Base-by-base conservation (phyloP, 352 stramenopile species). In the Blastocystis sp. region DNA sequence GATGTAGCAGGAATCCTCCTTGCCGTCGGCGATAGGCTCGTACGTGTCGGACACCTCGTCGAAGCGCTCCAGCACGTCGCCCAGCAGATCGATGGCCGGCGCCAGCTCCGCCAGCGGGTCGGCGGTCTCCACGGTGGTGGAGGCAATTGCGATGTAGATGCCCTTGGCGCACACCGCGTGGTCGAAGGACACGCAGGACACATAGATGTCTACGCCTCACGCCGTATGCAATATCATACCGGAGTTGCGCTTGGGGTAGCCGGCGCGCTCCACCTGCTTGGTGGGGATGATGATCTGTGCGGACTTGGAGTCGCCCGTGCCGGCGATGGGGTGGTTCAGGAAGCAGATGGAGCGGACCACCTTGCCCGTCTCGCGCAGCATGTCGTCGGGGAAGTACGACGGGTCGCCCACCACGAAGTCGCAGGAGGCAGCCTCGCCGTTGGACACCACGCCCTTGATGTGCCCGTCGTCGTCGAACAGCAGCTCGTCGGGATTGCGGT, bases 241-340 rank as follows among this genome's bases (percentile, higher is more conserved):
- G n/a, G 74, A 84, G 74, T 42, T 21, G 17, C 54, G 59, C 28
- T 68, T 48, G 62, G 74, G 74, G 43, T 84, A 84, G 4, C 59
- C 76, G 57, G 43, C 76, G 42, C 78, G 43, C 34, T 74, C 43
- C 10, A 91, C 38, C 79, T 92, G 90, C 87, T 90, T 91, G 19
- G 96, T 96, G 34, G 97, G 97, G 90, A 99, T 98, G 92, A 99
- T 98, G 91, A 99, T 98, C 93, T 99, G 97, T 65, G 95, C 94
- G 89, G 94, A 98, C 90, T 98, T 95, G 76, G 94, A 93, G 90
- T 97, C 90, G 24, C 9, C 97, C 77, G 95, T 98, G 92, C 97
- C 97, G 54, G 94, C 93, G 90, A 99, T 95, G 9, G 96, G 96
- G 91, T 99, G 96, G 92, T 98, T 96, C 90, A 99, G 92, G 89